phyloP scores from a whole-genome alignment of 2,329 filamentous ascomycete genomes.

The Pseudogymnoascus sp. region DNA sequence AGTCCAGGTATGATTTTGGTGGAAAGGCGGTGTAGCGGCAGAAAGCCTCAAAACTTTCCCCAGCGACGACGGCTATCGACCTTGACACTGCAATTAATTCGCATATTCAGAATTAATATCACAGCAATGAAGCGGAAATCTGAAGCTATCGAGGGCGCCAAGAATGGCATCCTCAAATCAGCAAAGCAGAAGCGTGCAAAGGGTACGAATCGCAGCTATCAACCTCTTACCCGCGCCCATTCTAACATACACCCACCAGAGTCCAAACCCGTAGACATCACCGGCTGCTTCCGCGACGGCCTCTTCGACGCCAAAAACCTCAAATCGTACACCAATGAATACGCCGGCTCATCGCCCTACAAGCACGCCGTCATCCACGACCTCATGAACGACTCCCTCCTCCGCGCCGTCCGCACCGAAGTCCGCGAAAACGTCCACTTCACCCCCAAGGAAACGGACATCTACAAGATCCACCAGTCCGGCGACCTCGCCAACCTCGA shows the following conservation, averaged over 20 bases:
- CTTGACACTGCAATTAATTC: not conserved
- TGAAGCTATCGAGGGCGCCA: not conserved
- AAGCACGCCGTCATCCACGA: constrained; percentile 84
- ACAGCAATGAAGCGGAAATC: constrained; percentile 6
- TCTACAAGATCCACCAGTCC: constrained; percentile 99
- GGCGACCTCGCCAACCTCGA: constrained; percentile 95
- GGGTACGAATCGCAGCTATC: not conserved
- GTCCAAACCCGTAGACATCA: constrained; percentile 37
- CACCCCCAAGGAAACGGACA: constrained; percentile 97
- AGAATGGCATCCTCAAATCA: constrained; percentile 6
- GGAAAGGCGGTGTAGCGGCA: constrained; percentile 8
- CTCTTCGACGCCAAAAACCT: constrained; percentile 57
- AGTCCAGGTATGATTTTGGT: not conserved
- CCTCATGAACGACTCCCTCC: constrained; percentile 71
- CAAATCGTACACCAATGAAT: constrained; percentile 52
- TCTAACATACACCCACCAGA: not conserved
- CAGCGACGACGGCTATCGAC: not conserved
- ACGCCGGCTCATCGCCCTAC: constrained; percentile 64
- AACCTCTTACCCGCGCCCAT: not conserved
- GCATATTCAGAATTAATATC: not conserved
- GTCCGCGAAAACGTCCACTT: constrained; percentile 88
- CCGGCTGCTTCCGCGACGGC: constrained; percentile 55
- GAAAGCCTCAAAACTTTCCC: constrained; percentile 9
- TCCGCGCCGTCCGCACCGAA: constrained; percentile 81
- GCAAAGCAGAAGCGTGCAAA: constrained; percentile 3